Conservation (phyloP, 306 rosid genomes). For the Medicago ruthenica region DNA sequence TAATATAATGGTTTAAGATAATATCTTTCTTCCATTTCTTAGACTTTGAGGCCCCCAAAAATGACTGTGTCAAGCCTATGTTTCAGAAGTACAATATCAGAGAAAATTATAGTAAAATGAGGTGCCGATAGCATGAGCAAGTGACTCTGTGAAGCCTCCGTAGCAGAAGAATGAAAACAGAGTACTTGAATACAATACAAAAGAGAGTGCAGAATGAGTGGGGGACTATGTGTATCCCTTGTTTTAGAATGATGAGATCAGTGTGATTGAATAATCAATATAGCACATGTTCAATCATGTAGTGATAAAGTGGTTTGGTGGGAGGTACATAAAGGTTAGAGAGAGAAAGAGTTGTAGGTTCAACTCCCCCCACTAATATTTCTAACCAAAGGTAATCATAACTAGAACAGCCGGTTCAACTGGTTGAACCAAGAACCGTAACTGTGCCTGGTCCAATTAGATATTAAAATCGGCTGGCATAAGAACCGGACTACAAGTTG, state of each 20-base stretch:
- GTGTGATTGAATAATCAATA: background rate
- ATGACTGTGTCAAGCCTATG: background rate
- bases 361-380: background rate
- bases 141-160: background rate
- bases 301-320: background rate
- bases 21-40: background rate
- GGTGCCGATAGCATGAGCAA: background rate
- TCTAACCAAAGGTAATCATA: background rate
- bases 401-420: background rate
- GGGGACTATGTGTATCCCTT: background rate
- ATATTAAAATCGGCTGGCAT: background rate
- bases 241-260: background rate
- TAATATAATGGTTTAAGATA: background rate
- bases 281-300: conserved; percentile 1
- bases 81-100: background rate
- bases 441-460: background rate
- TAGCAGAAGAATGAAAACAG: background rate
- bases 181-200: background rate
- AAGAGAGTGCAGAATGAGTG: background rate
- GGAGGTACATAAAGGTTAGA: background rate
- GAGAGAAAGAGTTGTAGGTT: background rate
- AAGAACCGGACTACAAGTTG: background rate
- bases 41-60: background rate
- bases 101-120: conserved; percentile 3
- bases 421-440: background rate